Base-by-base conservation (phyloP, 495 filamentous ascomycete genomes). In the Aspergillus sclerotioniger region DNA sequence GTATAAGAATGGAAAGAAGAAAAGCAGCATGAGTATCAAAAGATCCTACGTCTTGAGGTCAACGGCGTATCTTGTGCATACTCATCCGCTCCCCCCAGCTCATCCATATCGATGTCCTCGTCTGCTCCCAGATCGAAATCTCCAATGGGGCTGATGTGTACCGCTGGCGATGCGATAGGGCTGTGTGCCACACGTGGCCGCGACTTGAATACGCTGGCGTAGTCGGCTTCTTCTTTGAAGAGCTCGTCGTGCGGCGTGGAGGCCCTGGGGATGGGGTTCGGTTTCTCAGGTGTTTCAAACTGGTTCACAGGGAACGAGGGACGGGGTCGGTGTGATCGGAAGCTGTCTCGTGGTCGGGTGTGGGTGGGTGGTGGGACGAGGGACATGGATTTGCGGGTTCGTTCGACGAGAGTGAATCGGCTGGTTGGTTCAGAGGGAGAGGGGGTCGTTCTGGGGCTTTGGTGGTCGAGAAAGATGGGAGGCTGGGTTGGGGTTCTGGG, bases 201-300 rank as follows among this genome's bases (percentile, higher is more conserved):
- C 39, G 89, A 91, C 72, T 86, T 91, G 72, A 96, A 96, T 1
- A 96, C 86, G 51, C 87, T 89, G 49, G 89, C 87, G 66, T 94
- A 92, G 62, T 90, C 88, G 15, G 85, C 86, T 51, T 87, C 83
- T n/a, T 84, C 82, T 32, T 80, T 74, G 51, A 89, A 84, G 33
- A 90, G 73, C 50, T 80, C 71, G 62, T 87, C 84, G 21, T 76
- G 73, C 3, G 82, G 83, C 19, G 82, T 85, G 0, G 77, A 73
- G 6, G 72, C 73, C 3, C 74, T 52, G 46, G 61, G 61, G 15
- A 51, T 57, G 56, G 21, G 56, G 44, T 13, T 19, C 17, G 62
- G 28, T 33, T 76, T 74, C 45, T 69, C 80, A 59, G 84, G 75
- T 61, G 82, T 81, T 70, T 83, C 78, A 67, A 86, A 86, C 68